Percentiles rank a stretch among this genome's conserved stretches.
Evolutionary conservation across 1,139 yeast species (phyloP).

Genomic region (Tardiomyces depauwii): DNA sequence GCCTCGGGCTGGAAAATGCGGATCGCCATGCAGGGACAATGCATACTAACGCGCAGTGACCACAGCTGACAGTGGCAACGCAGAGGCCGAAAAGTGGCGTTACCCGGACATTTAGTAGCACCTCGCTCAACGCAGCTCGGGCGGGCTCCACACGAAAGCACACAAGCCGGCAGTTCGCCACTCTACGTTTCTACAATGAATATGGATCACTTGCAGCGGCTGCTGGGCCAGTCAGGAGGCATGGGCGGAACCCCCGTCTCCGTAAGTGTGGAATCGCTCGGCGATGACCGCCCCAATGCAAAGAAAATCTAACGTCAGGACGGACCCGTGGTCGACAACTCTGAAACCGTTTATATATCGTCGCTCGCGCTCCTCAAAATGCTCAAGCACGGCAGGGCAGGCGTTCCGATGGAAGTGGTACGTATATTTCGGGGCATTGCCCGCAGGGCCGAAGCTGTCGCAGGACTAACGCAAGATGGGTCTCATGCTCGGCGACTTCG

Average conservation of each 20-base stretch:
- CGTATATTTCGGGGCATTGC: constrained; percentile 3
- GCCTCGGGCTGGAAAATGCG: too few relatives aligned
- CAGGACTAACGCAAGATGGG: constrained; percentile 51
- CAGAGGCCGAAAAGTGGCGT: too few relatives aligned
- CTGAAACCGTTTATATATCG: constrained; percentile 93
- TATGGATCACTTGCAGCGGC: constrained; percentile 71
- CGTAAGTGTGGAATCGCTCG: neutral
- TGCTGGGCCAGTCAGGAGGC: constrained; percentile 46
- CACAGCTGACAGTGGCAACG: too few relatives aligned
- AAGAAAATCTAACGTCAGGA: constrained; percentile 31
- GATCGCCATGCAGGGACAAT: too few relatives aligned
- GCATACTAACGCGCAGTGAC: too few relatives aligned
- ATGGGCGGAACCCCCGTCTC: neutral
- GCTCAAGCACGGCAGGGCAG: constrained; percentile 98
- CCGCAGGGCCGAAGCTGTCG: neutral
- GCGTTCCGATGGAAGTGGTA: constrained; percentile 97
- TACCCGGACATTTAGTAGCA: too few relatives aligned
- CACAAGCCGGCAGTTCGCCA: neutral
- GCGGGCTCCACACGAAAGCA: too few relatives aligned
- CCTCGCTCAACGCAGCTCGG: too few relatives aligned
- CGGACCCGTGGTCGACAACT: constrained; percentile 81
- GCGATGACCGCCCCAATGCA: neutral
- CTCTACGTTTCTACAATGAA: constrained; percentile 1
- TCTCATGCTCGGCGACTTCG: constrained; percentile 95
- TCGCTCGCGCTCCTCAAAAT: constrained; percentile 89